Evolutionary conservation across 352 stramenopile genomes (phyloP).

Genomic region (Pythium sp.): DNA sequence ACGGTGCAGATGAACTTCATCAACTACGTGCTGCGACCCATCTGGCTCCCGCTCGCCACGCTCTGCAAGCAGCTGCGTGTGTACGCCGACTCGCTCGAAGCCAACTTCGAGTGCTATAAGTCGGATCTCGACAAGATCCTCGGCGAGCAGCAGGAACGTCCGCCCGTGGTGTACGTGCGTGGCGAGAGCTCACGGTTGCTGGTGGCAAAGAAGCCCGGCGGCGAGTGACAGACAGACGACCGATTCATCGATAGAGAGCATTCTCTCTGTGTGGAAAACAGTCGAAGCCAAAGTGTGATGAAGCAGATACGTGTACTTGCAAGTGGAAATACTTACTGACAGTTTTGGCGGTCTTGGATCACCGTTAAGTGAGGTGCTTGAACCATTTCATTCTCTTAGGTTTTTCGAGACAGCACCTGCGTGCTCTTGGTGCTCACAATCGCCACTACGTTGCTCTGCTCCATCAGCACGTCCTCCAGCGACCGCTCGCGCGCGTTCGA

Average conservation of each 20-base stretch:
- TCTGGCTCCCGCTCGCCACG: slow-evolving; percentile 56
- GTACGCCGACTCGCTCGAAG: slow-evolving; percentile 54
- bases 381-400: background rate
- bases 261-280: background rate
- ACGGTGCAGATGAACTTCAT: slow-evolving; percentile 78
- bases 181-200: slow-evolving; percentile 42
- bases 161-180: slow-evolving; percentile 34
- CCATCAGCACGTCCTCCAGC: slow-evolving; percentile 69
- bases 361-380: background rate
- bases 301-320: background rate
- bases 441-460: slow-evolving; percentile 75
- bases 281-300: background rate
- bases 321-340: background rate
- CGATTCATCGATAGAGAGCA: background rate
- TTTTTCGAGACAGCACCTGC: slow-evolving; percentile 58
- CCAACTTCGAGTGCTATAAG: slow-evolving; percentile 65
- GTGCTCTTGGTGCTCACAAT: slow-evolving; percentile 83
- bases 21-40: slow-evolving; percentile 68
- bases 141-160: slow-evolving; percentile 22
- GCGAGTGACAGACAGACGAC: background rate
- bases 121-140: slow-evolving; percentile 49
- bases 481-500: slow-evolving; percentile 72
- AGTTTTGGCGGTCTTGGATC: background rate
- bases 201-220: slow-evolving; percentile 9
- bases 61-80: slow-evolving; percentile 48